Evolutionary conservation across 108 stramenopile species (phyloP).

Genomic region (Chaetoceros muelleri): DNA sequence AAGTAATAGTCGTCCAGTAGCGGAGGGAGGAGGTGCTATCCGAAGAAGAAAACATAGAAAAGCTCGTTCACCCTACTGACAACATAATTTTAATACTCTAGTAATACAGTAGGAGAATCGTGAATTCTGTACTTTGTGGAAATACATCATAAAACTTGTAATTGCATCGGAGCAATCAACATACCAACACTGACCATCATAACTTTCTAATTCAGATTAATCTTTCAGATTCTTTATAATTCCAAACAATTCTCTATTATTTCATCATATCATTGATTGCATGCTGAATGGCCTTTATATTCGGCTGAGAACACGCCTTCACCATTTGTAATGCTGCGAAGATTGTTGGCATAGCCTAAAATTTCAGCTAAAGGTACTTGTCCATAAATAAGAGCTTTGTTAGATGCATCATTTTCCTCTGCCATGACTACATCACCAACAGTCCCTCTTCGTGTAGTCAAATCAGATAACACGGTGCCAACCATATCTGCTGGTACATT

Average conservation of each 20-base stretch:
- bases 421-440: conserved; percentile 71
- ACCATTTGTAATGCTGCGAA: conserved; percentile 75
- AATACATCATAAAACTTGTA: too few relatives aligned
- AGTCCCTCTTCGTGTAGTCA: conserved; percentile 66
- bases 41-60: conserved; percentile 2
- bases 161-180: too few relatives aligned
- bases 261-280: too few relatives aligned
- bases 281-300: conserved; percentile 66
- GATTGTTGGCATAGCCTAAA: conserved; percentile 75
- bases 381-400: conserved; percentile 63
- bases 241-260: too few relatives aligned
- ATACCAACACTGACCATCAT: too few relatives aligned
- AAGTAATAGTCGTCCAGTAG: background rate
- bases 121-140: too few relatives aligned
- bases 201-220: too few relatives aligned
- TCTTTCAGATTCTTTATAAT: too few relatives aligned
- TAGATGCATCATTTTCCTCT: conserved; percentile 20
- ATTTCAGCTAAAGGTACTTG: conserved; percentile 81
- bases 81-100: too few relatives aligned
- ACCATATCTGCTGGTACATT: conserved; percentile 64
- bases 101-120: too few relatives aligned
- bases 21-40: conserved; percentile 1
- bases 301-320: conserved; percentile 80
- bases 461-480: conserved; percentile 76
- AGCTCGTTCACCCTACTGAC: background rate